Conservation (phyloP, 73 alveolate species). For the Paramecium primaurelia region DNA sequence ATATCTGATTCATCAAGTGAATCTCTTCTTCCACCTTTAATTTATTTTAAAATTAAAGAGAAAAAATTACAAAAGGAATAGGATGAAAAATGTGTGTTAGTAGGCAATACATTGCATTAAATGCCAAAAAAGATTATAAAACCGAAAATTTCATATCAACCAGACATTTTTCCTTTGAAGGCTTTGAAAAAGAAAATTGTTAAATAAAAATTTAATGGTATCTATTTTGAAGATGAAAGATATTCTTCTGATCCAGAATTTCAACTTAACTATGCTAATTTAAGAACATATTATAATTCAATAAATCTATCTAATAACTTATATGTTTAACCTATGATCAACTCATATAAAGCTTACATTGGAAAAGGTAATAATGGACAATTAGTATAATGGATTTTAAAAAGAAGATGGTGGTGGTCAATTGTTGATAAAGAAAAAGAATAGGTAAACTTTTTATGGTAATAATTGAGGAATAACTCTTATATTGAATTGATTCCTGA, state of each 20-base stretch:
- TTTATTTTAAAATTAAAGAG: neutral
- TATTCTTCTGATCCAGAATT: neutral
- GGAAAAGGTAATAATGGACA: constrained; percentile 82
- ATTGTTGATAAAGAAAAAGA: constrained; percentile 45
- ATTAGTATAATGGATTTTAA: constrained; percentile 64
- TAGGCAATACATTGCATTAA: neutral
- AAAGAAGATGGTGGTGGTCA: constrained; percentile 83
- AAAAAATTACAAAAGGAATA: neutral
- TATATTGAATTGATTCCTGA: neutral
- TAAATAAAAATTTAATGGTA: neutral
- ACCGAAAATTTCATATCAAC: neutral
- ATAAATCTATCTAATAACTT: neutral
- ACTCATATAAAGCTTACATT: constrained; percentile 64
- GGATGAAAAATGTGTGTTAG: neutral
- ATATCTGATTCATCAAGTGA: neutral
- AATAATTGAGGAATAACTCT: neutral
- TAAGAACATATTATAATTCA: neutral
- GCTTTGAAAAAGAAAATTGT: neutral
- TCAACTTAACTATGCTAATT: neutral
- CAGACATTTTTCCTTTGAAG: neutral
- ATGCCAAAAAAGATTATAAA: neutral
- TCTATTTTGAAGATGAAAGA: neutral
- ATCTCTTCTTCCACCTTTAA: neutral
- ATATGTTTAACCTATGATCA: neutral
- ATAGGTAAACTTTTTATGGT: constrained; percentile 67